phyloP scores from a whole-genome alignment of 768 basidiomycete species.

The Mycena vitilis region DNA sequence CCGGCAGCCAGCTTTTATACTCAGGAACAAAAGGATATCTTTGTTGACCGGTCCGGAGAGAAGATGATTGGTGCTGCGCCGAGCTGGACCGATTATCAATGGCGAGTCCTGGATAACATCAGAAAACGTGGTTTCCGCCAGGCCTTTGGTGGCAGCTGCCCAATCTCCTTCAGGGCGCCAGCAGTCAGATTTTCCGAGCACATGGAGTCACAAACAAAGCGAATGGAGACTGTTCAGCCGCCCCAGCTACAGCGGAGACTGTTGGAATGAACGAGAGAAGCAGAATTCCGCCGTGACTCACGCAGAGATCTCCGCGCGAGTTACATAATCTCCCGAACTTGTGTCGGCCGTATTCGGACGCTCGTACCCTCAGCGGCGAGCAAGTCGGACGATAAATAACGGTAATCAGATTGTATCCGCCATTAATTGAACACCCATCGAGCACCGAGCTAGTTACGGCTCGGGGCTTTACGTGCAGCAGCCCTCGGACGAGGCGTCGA shows the following conservation, averaged over 20 bases:
- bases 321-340: constrained; percentile 14
- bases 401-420: background rate
- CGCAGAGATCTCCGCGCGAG: constrained; percentile 8
- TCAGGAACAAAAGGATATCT: constrained; percentile 29
- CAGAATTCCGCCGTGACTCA: constrained; percentile 17
- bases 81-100: constrained; percentile 29
- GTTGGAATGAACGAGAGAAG: background rate
- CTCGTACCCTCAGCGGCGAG: background rate
- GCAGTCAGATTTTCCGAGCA: constrained; percentile 11
- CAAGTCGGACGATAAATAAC: background rate
- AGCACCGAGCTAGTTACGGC: background rate
- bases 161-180: constrained; percentile 18
- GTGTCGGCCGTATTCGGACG: too few relatives aligned
- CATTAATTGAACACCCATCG: constrained; percentile 1
- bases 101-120: constrained; percentile 25
- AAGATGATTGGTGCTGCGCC: constrained; percentile 22
- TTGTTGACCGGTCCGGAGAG: constrained; percentile 35
- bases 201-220: background rate
- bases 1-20: constrained; percentile 33
- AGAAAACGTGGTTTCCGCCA: constrained; percentile 34
- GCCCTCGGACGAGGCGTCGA: background rate
- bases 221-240: background rate
- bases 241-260: background rate
- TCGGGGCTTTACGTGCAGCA: background rate
- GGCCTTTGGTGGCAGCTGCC: constrained; percentile 31